Evolutionary conservation across 805 yeast species (phyloP), one percentile per base, ranked within the genome.

Genomic region (Geotrichum ghanense): DNA sequence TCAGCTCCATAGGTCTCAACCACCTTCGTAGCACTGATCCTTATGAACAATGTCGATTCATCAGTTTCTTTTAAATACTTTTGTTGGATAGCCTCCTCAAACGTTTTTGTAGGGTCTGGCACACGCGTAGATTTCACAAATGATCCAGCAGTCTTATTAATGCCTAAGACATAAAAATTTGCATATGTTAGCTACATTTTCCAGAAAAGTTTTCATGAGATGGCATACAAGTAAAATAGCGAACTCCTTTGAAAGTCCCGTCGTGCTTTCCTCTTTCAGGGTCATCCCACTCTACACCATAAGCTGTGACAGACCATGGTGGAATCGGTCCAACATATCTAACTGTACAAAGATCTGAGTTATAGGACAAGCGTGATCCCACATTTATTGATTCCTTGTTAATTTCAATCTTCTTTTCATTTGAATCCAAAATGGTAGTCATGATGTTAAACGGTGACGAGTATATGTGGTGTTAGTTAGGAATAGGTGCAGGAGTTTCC

Each of bases 251-350:
- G 22, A 76, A 50, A 1, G 58, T 48, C 0, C 97, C 97, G 51
- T 74, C 65, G 59, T 88, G 78, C 55, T 80, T 85, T 1, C 97
- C 97, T 27, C 87, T 67, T 0, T 50, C 47, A 0, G 71, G 63
- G 41, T 77, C 68, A 59, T 89, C 97, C 96, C 96, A 89, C 60
- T 89, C 95, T 2, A 89, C 71, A 0, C 97, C 97, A 12, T 75
- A 61, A 0, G 90, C 87, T 1, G 52, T 37, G 0, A 61, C 66
- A 7, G 60, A 58, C 95, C 95, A 87, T 10, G 65, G 68, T 0
- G 79, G 78, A 0, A 87, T 62, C 2, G 44, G 41, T 0, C 95
- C 96, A 1, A 72, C 56, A 55, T 59, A 88, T 44, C 71, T 64
- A 2, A 88, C 70, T 0, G 95, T 83, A 39, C 86, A 83, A 2